phyloP scores from a whole-genome alignment of 2,329 filamentous ascomycete species.

The Didymella keratinophila region DNA sequence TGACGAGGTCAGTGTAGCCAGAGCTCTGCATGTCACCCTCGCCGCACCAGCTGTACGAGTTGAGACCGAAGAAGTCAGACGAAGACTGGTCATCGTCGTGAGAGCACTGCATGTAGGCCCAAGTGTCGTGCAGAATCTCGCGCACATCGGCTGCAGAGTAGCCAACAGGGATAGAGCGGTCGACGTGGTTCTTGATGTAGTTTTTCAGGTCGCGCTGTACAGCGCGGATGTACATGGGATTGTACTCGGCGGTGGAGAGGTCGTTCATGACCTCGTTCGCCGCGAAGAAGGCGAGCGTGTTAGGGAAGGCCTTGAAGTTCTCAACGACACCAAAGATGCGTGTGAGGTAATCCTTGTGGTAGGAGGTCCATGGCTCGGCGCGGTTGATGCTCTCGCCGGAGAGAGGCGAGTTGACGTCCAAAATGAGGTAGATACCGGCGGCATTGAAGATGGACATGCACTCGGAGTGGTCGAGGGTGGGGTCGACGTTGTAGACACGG shows the following conservation, averaged over 20 bases:
- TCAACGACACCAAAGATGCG: slow-evolving; percentile 70
- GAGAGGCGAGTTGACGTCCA: slow-evolving; percentile 71
- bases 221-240: slow-evolving; percentile 67
- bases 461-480: slow-evolving; percentile 65
- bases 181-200: slow-evolving; percentile 67
- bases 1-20: slow-evolving; percentile 68
- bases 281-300: slow-evolving; percentile 71
- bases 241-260: slow-evolving; percentile 57
- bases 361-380: slow-evolving; percentile 61
- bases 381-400: slow-evolving; percentile 65
- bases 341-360: slow-evolving; percentile 63
- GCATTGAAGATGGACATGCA: slow-evolving; percentile 71
- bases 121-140: slow-evolving; percentile 74
- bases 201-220: slow-evolving; percentile 73
- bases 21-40: slow-evolving; percentile 68
- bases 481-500: slow-evolving; percentile 70
- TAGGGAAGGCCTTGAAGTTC: slow-evolving; percentile 71
- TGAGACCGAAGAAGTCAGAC: slow-evolving; percentile 79
- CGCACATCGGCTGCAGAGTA: slow-evolving; percentile 80
- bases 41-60: slow-evolving; percentile 79
- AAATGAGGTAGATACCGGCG: slow-evolving; percentile 71
- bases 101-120: slow-evolving; percentile 77
- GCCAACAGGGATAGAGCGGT: slow-evolving; percentile 69
- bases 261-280: slow-evolving; percentile 75
- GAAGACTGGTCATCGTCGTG: slow-evolving; percentile 65